Conservation (phyloP, 371 early-diverging fungal genomes). For the Mortierella sp. region DNA sequence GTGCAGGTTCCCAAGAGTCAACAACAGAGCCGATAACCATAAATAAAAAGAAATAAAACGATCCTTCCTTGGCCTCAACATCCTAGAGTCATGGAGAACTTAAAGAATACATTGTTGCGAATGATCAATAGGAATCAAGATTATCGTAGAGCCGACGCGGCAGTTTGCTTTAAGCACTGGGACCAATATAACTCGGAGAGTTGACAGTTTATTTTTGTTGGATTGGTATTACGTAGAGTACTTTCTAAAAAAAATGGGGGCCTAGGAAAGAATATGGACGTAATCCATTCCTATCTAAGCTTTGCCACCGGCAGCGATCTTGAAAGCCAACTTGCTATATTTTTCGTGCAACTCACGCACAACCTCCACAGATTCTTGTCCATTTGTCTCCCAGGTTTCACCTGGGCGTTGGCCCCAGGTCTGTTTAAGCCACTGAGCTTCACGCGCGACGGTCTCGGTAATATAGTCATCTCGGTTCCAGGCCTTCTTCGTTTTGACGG, state of each 20-base stretch:
- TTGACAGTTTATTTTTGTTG: too few species aligned
- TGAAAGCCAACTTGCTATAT: slow-evolving; percentile 18
- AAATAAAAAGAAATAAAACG: too few species aligned
- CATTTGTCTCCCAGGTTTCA: slow-evolving; percentile 38
- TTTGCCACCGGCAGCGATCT: slow-evolving; percentile 32
- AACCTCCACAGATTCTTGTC: slow-evolving; percentile 38
- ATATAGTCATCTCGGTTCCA: slow-evolving; percentile 12
- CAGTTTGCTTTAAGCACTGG: too few species aligned
- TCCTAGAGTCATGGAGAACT: too few species aligned
- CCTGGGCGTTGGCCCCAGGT: slow-evolving; percentile 32
- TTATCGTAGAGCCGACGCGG: too few species aligned
- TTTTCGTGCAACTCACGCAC: slow-evolving; percentile 33
- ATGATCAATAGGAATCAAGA: too few species aligned
- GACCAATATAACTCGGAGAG: too few species aligned
- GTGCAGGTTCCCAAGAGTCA: too few species aligned
- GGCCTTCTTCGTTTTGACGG: slow-evolving; percentile 8
- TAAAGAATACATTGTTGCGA: too few species aligned
- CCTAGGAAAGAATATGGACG: background rate
- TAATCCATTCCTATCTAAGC: slow-evolving; percentile 9
- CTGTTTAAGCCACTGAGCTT: slow-evolving; percentile 36
- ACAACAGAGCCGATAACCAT: too few species aligned
- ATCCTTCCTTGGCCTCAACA: too few species aligned
- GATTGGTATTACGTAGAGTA: background rate
- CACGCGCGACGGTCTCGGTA: slow-evolving; percentile 17
- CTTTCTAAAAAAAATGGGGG: background rate